A percentile compares a stretch with the other conserved stretches of the same genome.
These are phyloP conservation scores for Termitomyces sp. DNA, from an alignment of 768 basidiomycete genomes.

Conservation along the genomic window DNA sequence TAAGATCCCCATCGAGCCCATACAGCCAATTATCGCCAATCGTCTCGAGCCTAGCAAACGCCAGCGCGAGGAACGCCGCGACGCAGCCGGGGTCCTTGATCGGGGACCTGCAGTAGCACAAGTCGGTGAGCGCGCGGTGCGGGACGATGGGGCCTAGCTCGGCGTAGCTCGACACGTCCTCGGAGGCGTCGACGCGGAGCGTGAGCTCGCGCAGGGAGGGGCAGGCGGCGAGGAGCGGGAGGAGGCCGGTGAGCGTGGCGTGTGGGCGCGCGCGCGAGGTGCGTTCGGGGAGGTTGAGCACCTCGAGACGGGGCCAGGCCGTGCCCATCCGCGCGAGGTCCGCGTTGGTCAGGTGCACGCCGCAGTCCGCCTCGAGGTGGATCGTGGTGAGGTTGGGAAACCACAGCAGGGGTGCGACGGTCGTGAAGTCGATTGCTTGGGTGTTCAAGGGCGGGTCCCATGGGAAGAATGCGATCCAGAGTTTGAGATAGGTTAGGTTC, in stretches of 20 bases:
- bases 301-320: constrained; percentile 6
- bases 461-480: neutral
- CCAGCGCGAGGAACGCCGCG: neutral
- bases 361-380: neutral
- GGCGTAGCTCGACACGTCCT: constrained; percentile 5
- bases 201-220: constrained; percentile 3
- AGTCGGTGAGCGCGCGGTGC: constrained; percentile 1
- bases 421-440: neutral
- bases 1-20: neutral
- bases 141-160: constrained; percentile 4
- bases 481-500: constrained; percentile 1
- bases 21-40: constrained; percentile 7
- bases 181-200: constrained; percentile 7
- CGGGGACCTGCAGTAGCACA: constrained; percentile 8
- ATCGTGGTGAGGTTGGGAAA: neutral
- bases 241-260: constrained; percentile 5
- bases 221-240: constrained; percentile 1
- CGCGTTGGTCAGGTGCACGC: constrained; percentile 2
- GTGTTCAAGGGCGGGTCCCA: neutral
- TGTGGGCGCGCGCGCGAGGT: neutral
- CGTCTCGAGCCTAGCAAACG: neutral
- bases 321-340: constrained; percentile 3
- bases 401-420: neutral
- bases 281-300: constrained; percentile 4
- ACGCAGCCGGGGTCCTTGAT: constrained; percentile 1